Base-by-base conservation (phyloP, 2,329 filamentous ascomycete genomes). In the Penicillium sp. region DNA sequence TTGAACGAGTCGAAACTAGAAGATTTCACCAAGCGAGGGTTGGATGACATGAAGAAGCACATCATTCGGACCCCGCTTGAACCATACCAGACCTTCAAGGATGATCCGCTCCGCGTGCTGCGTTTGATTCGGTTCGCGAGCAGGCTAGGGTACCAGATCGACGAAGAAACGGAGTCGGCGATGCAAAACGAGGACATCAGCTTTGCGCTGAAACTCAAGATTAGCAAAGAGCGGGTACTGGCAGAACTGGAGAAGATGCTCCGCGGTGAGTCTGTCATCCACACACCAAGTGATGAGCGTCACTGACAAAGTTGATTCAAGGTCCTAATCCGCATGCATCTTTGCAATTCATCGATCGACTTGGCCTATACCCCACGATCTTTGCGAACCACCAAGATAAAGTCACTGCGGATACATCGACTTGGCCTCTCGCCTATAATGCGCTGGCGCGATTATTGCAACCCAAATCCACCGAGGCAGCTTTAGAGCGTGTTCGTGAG, bases 241-340 rank as follows among this genome's bases (percentile, higher is more conserved):
- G 85, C 89, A 4, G 95, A 99, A 74, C 71, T 97, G 3, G 91
- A 94, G 72, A 98, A 98, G 82, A 96, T 96, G 88, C 81, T 98
- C 19, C 89, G 87, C 76, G 90, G 91, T 85, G 73, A 59, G 70
- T 64, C 25, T 48, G 25, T 19, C 56, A 13, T 7, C 16, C 6
- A 10, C 16, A 28, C 26, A 7, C 38, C 16, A 7, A 14, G 33
- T 1, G 28, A 11, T 13, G 3, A n/a, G 10, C 19, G 8, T 26
- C 4, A 16, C 19, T 60, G 10, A 61, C 46, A 57, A 8, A 61
- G 37, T 45, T 22, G 6, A 3, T 26, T 46, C 6, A 28, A 78
- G 76, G 76, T 5, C 77, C 76, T 38, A 72, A 79, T 64, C 78
- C 78, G 37, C 70, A 70, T 28, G 65, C 67, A 11, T 75, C 78